phyloP scores from a whole-genome alignment of 2,329 filamentous ascomycete genomes.

The Diaporthe velutina region DNA sequence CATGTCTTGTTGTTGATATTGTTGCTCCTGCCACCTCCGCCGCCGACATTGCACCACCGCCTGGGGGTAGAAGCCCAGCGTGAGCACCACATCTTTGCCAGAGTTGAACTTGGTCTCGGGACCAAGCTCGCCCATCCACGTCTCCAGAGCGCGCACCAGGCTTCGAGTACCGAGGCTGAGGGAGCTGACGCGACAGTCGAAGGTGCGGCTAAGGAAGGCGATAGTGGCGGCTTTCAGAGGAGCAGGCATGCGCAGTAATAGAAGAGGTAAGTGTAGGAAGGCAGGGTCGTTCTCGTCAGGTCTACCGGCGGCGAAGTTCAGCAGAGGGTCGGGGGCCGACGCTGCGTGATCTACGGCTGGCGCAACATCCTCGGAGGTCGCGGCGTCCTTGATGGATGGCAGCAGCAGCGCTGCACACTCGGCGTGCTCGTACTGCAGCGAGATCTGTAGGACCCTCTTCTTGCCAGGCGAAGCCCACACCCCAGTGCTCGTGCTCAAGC shows the following conservation, averaged over 20 bases:
- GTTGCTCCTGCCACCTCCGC: not conserved
- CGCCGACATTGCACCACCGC: slow-evolving; percentile 2
- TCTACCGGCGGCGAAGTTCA: slow-evolving; percentile 6
- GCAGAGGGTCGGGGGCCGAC: not conserved
- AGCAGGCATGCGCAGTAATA: slow-evolving; percentile 68
- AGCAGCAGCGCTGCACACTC: slow-evolving; percentile 65
- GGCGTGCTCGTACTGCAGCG: slow-evolving; percentile 66
- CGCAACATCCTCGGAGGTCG: not conserved
- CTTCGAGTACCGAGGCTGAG: slow-evolving; percentile 64
- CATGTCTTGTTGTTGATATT: not conserved
- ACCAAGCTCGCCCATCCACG: slow-evolving; percentile 60
- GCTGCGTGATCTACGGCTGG: not conserved
- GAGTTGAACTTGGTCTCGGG: slow-evolving; percentile 50
- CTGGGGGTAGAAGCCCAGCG: slow-evolving; percentile 63
- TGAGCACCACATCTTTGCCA: slow-evolving; percentile 63
- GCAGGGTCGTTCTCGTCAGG: slow-evolving; percentile 36
- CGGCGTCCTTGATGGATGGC: slow-evolving; percentile 48
- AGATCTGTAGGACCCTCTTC: slow-evolving; percentile 56
- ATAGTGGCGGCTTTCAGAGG: slow-evolving; percentile 62
- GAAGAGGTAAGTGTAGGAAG: slow-evolving; percentile 64
- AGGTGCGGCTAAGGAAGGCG: slow-evolving; percentile 65
- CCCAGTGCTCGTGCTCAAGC: slow-evolving; percentile 1
- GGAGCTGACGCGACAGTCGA: slow-evolving; percentile 68
- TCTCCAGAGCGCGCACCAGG: slow-evolving; percentile 63
- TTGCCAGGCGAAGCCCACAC: slow-evolving; percentile 41